Base-by-base conservation (phyloP, 1,139 yeast genomes). In the Casaregolazyma lundiana region DNA sequence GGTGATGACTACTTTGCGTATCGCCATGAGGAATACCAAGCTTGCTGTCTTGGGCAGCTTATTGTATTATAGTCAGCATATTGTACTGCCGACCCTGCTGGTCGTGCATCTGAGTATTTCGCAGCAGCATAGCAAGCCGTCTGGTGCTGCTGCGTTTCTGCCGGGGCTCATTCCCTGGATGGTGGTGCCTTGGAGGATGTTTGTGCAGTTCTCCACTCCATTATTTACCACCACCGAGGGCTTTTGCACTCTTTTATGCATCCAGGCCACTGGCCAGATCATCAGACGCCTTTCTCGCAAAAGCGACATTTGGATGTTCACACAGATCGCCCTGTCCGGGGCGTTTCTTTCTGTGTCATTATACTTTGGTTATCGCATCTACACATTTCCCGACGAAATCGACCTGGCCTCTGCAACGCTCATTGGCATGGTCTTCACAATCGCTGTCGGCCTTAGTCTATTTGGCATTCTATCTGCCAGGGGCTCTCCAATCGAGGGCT, bases 161-260 rank as follows among this genome's bases (percentile, higher is more conserved):
- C 29, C 35, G 11, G 43, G 24, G 13, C 18, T 41, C 8, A 42
- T 35, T 9, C 32, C 35, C 16, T 70, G 72, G 60, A 53, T 75
- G 5, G 70, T 80, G 22, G 63, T 66, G 45, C 79, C 80, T 4
- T 90, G 97, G 97, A 76, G 78, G 53, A 63, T 76, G 47, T 67
- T 84, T 39, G 71, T 92, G 40, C 73, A 80, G 41, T 86, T 87
- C 62, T 78, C 96, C 6, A 92, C 98, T 1, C 94, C 96, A 0
- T 70, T 86, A 41, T 90, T 92, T 66, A 86, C 97, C 1, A 74
- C 89, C 13, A 68, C 89, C 47, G 98, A 92, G 68, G 98, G 98
- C 1, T 84, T 92, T 58, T 92, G 97, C 67, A 81, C 96, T 0
- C 75, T 92, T 37, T 70, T 92, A 48, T 82, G 89, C 22, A 87